Percentiles rank a stretch among this genome's conserved stretches.
phyloP scores from a whole-genome alignment of 768 basidiomycete genomes.

The Suillus discolor region DNA sequence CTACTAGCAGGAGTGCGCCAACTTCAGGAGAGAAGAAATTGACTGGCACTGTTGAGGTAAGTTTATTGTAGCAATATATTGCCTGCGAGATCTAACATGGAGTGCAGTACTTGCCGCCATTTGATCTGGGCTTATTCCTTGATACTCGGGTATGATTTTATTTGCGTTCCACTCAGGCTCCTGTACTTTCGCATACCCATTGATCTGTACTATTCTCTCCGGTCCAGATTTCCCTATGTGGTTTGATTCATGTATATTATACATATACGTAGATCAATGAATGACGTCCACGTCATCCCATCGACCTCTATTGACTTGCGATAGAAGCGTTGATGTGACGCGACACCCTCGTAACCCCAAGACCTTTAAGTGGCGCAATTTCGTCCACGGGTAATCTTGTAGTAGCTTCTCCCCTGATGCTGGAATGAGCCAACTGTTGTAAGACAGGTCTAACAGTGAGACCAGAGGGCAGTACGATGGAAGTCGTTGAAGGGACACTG shows the following conservation, averaged over 20 bases:
- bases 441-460: constrained; percentile 66
- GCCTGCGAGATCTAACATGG: neutral
- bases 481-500: constrained; percentile 57
- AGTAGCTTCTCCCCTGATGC: constrained; percentile 36
- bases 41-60: constrained; percentile 36
- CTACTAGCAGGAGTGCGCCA: constrained; percentile 18
- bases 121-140: constrained; percentile 58
- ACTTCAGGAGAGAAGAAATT: constrained; percentile 35
- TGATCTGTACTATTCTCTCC: constrained; percentile 10
- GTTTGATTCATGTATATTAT: constrained; percentile 15
- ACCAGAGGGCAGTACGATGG: constrained; percentile 64
- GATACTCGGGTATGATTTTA: constrained; percentile 45
- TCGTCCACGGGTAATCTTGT: constrained; percentile 58
- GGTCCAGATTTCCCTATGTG: constrained; percentile 23
- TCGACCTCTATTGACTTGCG: constrained; percentile 56
- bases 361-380: constrained; percentile 53
- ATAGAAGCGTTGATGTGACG: constrained; percentile 43
- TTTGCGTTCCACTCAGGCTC: constrained; percentile 4
- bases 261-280: constrained; percentile 31
- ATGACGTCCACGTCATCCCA: constrained; percentile 67
- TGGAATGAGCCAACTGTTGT: constrained; percentile 50
- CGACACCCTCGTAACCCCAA: constrained; percentile 60
- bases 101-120: constrained; percentile 47
- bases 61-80: constrained; percentile 4
- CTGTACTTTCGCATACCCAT: constrained; percentile 9